Evolutionary conservation across 2,329 filamentous ascomycete genomes (phyloP).

Genomic region (Nemania serpens): DNA sequence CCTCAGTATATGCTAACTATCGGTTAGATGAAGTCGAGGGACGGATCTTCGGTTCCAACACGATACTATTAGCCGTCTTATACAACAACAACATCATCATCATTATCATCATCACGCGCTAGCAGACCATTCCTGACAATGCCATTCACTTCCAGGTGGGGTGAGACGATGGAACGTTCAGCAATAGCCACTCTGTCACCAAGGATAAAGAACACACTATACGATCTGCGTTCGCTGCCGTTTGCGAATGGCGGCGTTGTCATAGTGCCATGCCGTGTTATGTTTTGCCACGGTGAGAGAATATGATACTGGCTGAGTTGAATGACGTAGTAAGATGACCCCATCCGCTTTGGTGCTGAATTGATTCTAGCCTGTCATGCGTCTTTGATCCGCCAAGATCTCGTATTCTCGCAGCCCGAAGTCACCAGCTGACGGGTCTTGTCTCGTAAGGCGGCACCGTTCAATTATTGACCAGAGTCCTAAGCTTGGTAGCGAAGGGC

Average conservation of each 20-base stretch:
- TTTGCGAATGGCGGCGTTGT: constrained; percentile 21
- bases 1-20: not conserved
- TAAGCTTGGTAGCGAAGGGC: not conserved
- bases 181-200: not conserved
- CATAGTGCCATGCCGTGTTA: not conserved
- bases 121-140: not conserved
- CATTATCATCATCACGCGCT: not conserved
- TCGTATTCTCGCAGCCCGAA: constrained; percentile 33
- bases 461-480: not conserved
- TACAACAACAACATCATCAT: too few relatives aligned
- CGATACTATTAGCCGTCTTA: not conserved
- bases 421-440: not conserved
- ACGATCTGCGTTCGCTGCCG: not conserved
- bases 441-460: not conserved
- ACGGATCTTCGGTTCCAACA: not conserved
- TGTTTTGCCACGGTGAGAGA: not conserved
- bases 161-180: constrained; percentile 14
- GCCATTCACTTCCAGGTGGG: not conserved
- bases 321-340: constrained; percentile 35
- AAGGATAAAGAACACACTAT: not conserved
- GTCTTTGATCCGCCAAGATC: constrained; percentile 33
- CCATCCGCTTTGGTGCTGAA: constrained; percentile 10
- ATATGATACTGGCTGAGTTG: not conserved
- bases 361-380: constrained; percentile 3
- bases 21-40: not conserved